Base-by-base conservation (phyloP, 176 grass and related monocot genomes). In the Guadua angustifolia region DNA sequence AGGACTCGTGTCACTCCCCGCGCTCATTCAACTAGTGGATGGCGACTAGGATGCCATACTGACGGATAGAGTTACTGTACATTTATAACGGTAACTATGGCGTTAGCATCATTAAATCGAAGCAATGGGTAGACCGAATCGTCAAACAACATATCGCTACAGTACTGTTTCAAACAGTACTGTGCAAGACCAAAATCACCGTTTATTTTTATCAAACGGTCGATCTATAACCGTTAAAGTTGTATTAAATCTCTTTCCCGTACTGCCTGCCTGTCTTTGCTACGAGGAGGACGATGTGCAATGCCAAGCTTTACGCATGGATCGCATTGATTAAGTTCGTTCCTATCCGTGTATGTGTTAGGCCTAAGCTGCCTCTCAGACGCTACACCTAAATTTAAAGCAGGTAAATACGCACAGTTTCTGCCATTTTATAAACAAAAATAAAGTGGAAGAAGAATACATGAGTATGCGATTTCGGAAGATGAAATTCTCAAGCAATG, bases 241-340 rank as follows among this genome's bases (percentile, higher is more conserved):
- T 29, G 29, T 1, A 29, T 29, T 29, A 1, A 1, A 29, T 29
- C 29, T 29, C 29, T 29, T 29, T 29, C 29, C 29, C 29, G 4
- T 36, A 2, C 4, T 21, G n/a, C 14, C 33, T 43, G 40, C 51
- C 51, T 58, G 73, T 40, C 51, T n/a, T 18, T 9, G 8, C 56
- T 4, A 1, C 1, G 2, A n/a, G 9, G 8, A 11, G 29, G 3
- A 73, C 14, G 5, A 44, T 4, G 44, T 17, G 11, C 14, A 63
- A 9, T 62, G 39, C 59, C 9, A 79, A n/a, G 43, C 77, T 79
- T 66, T 79, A 79, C 77, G 60, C 77, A 47, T 79, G 25, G 0
- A 32, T 24, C 17, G 59, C 39, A 65, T 65, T 49, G 17, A 79
- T 79, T 33, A 45, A 78, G 16, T 18, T 6, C 50, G 50, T 52